A percentile compares a stretch with the other conserved stretches of the same genome.
These are phyloP conservation scores for Puya raimondii DNA, from an alignment of 176 grass and related monocot species.

Conservation along the genomic window DNA sequence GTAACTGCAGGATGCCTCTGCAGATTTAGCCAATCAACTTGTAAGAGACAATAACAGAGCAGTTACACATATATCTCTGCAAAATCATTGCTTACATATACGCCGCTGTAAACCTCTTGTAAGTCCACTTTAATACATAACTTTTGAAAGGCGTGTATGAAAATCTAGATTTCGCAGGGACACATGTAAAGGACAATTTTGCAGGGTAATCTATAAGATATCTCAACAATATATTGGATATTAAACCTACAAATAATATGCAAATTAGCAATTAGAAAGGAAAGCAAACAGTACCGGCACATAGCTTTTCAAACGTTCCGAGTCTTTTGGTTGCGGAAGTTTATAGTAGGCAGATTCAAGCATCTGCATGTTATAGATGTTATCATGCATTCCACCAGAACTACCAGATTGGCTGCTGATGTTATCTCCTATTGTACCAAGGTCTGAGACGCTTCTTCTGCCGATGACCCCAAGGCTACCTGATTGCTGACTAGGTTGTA, in stretches of 20 bases:
- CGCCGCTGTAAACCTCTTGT: too few species aligned
- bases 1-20: conserved; percentile 78
- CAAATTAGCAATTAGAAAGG: too few species aligned
- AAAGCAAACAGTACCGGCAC: conserved; percentile 37
- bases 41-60: neutral
- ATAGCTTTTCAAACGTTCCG: conserved; percentile 72
- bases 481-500: conserved; percentile 64
- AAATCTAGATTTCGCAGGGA: too few species aligned
- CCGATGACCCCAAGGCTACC: conserved; percentile 81
- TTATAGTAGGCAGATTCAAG: conserved; percentile 83
- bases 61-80: neutral
- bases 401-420: conserved; percentile 36
- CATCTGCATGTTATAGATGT: conserved; percentile 79
- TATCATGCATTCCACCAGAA: conserved; percentile 53
- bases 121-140: too few species aligned
- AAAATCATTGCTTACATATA: too few species aligned
- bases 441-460: conserved; percentile 77
- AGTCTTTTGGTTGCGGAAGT: conserved; percentile 92
- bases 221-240: neutral
- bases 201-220: neutral
- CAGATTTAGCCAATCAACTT: conserved; percentile 22
- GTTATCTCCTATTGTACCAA: conserved; percentile 82
- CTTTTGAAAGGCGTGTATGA: too few species aligned
- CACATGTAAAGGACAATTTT: neutral
- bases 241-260: too few species aligned